Evolutionary conservation across 108 stramenopile genomes (phyloP).

Genomic region (Pinguiococcus pyrenoidosus): DNA sequence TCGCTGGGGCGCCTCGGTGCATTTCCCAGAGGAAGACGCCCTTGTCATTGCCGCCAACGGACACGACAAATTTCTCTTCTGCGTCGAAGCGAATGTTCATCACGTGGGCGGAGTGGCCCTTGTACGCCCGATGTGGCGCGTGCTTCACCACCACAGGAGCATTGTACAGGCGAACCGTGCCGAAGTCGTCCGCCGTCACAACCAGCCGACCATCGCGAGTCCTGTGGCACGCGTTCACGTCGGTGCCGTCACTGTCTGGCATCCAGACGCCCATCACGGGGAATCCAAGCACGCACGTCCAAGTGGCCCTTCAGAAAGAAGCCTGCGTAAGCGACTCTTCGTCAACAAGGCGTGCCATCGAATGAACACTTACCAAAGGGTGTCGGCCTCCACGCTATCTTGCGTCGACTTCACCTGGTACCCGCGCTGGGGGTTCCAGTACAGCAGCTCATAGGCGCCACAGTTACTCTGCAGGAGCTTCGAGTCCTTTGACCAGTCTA

Average conservation of each 20-base stretch:
- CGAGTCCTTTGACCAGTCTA: conserved; percentile 4
- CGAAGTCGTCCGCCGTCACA: conserved; percentile 12
- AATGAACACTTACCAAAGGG: conserved; percentile 12
- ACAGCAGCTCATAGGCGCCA: conserved; percentile 14
- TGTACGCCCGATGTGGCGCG: conserved; percentile 7
- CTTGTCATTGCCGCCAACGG: conserved; percentile 13
- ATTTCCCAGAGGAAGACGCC: conserved; percentile 12
- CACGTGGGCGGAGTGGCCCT: conserved; percentile 18
- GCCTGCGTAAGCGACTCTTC: no score
- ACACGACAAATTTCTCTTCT: not conserved
- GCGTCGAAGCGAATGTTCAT: conserved; percentile 4
- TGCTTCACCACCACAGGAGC: conserved; percentile 1
- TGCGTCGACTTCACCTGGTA: not conserved
- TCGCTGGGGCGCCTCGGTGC: no score
- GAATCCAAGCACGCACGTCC: conserved; percentile 19
- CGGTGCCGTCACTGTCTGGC: conserved; percentile 15
- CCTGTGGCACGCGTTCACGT: conserved; percentile 11
- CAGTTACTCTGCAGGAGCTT: conserved; percentile 1
- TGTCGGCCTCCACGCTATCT: conserved; percentile 10
- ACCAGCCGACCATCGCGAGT: not conserved
- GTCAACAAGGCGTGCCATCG: no score
- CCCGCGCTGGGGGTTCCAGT: conserved; percentile 3
- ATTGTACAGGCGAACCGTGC: conserved; percentile 2
- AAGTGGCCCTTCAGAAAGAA: no score
- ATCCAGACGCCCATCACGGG: conserved; percentile 22